phyloP scores from a whole-genome alignment of 345 rosid species.

The Nasturtium officinale region DNA sequence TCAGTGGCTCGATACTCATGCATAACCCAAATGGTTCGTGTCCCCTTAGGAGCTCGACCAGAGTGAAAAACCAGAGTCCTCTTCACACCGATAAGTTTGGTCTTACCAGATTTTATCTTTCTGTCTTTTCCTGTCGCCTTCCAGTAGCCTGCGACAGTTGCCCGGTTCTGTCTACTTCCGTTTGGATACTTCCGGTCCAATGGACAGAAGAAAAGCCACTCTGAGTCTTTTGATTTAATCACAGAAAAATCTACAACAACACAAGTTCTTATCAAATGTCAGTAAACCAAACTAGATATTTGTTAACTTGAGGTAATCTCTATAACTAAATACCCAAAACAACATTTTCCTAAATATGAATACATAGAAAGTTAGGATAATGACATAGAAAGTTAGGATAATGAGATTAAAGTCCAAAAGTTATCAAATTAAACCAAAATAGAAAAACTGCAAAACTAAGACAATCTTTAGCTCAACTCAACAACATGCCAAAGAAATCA shows the following conservation, averaged over 20 bases:
- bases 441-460: not conserved
- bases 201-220: slow-evolving; percentile 99
- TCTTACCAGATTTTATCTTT: slow-evolving; percentile 52
- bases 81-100: slow-evolving; percentile 72
- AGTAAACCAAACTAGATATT: not conserved
- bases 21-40: slow-evolving; percentile 84
- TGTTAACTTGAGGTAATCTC: not conserved
- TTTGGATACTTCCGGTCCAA: slow-evolving; percentile 85
- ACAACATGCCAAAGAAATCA: not conserved
- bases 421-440: not conserved
- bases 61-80: slow-evolving; percentile 83
- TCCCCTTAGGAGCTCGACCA: slow-evolving; percentile 84
- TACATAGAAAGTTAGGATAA: not conserved
- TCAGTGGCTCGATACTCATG: slow-evolving; percentile 86
- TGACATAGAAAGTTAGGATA: not conserved
- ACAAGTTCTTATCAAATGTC: not conserved
- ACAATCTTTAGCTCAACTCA: not conserved
- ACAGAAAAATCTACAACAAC: slow-evolving; percentile 59
- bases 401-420: not conserved
- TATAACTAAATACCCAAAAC: not conserved
- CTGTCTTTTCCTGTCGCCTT: slow-evolving; percentile 95
- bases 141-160: slow-evolving; percentile 85
- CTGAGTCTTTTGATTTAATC: slow-evolving; percentile 59
- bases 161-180: slow-evolving; percentile 80
- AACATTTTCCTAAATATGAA: not conserved